These are phyloP conservation scores for Globisporangium nagaii DNA, from an alignment of 352 stramenopile species.

Conservation along the genomic window DNA sequence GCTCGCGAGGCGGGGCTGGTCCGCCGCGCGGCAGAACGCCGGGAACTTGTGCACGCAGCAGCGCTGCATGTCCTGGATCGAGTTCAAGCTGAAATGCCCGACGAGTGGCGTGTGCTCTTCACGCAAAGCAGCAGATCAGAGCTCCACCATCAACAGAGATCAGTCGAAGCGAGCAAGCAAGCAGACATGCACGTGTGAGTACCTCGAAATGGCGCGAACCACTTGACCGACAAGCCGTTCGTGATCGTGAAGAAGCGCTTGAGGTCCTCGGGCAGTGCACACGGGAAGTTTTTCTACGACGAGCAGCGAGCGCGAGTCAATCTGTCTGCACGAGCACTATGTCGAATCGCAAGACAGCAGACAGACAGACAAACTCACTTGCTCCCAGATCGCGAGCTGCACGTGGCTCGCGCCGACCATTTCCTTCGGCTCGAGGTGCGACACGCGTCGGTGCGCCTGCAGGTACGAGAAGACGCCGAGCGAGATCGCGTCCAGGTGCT, in stretches of 20 bases:
- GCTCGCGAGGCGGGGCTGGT: conserved; percentile 29
- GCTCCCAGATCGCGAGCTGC: conserved; percentile 62
- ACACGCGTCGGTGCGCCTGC: conserved; percentile 45
- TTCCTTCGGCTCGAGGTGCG: conserved; percentile 47
- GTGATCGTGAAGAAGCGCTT: conserved; percentile 61
- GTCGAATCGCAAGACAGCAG: background rate
- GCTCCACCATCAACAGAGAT: no score
- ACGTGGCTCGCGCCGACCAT: conserved; percentile 38
- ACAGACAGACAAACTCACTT: conserved; percentile 20
- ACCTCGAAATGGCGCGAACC: conserved; percentile 56
- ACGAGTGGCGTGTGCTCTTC: conserved; percentile 41
- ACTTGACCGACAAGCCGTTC: conserved; percentile 71
- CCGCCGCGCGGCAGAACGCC: conserved; percentile 26
- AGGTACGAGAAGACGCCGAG: conserved; percentile 71
- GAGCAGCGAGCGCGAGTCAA: no score
- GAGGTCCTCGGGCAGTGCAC: conserved; percentile 52
- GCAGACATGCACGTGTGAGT: background rate
- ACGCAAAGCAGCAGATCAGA: no score
- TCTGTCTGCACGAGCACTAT: no score
- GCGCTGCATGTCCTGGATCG: conserved; percentile 53
- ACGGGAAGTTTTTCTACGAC: conserved; percentile 58
- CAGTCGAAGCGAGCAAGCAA: background rate
- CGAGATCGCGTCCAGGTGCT: conserved; percentile 48
- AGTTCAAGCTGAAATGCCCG: conserved; percentile 59
- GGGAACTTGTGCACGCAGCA: conserved; percentile 31